Percentiles rank a stretch among this genome's conserved stretches.
phyloP scores from a whole-genome alignment of 345 rosid species.

The Brassica napus region Da-Ae NC_063450.1:41448001-41448500 shows the following conservation, averaged over 20 bases:
- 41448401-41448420: constrained; percentile 51
- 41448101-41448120: background rate
- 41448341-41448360: constrained; percentile 50
- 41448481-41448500: constrained; percentile 48
- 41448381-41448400: constrained; percentile 52
- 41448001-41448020: background rate
- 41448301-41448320: background rate
- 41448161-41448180: background rate
- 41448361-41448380: constrained; percentile 54
- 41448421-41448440: constrained; percentile 51
- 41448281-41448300: background rate
- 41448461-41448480: constrained; percentile 45
- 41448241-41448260: background rate
- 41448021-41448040: background rate
- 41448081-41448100: background rate
- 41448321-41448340: constrained; percentile 2
- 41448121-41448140: background rate
- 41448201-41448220: background rate
- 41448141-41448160: background rate
- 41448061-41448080: background rate
- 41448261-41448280: constrained; percentile 2
- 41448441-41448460: constrained; percentile 49
- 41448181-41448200: background rate
- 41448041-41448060: background rate
- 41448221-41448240: constrained; percentile 2